Conservation (phyloP, 179 eudicot species). For the Spinacia oleracea region DNA sequence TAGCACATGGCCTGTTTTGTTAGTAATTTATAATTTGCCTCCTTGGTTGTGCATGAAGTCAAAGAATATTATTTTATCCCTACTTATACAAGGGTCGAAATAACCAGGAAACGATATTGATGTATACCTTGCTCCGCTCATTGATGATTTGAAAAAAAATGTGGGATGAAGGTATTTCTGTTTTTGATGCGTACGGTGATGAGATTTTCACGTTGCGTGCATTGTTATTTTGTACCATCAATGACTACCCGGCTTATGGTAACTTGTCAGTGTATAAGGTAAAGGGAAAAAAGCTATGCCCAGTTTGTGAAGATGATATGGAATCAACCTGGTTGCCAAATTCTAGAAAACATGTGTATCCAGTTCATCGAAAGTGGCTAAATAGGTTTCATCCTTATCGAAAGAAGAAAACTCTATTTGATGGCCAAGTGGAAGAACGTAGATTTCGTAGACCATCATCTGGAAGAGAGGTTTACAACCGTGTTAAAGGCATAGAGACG, state of each 20-base stretch:
- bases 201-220: background rate
- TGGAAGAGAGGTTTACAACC: background rate
- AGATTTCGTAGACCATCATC: background rate
- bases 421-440: background rate
- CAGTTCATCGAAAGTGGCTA: background rate
- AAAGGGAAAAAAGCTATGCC: background rate
- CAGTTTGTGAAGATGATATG: background rate
- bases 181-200: background rate
- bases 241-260: background rate
- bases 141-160: too few species aligned
- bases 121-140: background rate
- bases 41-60: background rate
- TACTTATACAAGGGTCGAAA: background rate
- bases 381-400: background rate
- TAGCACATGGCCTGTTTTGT: background rate
- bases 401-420: background rate
- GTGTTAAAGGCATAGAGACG: background rate
- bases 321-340: background rate
- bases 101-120: background rate
- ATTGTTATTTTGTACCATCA: background rate
- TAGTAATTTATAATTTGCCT: conserved; percentile 4
- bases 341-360: background rate
- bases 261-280: background rate
- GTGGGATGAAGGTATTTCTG: background rate
- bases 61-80: background rate